These are phyloP conservation scores for Sesbania bispinosa DNA, from an alignment of 306 rosid species.

Conservation along the genomic window DNA sequence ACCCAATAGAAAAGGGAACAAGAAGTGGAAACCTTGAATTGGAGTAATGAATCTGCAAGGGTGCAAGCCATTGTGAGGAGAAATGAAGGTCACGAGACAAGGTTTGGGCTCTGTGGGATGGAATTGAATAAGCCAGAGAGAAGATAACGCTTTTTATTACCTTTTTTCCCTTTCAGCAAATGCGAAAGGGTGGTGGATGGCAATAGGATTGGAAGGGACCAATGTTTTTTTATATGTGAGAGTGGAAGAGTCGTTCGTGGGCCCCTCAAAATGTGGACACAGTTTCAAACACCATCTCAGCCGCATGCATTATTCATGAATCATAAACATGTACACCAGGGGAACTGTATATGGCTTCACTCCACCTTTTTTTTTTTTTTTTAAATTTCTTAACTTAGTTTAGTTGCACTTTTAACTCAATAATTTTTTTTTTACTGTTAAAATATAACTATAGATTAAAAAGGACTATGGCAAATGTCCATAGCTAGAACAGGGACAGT, in stretches of 20 bases:
- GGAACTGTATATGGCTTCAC: too few relatives aligned
- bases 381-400: too few relatives aligned
- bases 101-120: neutral
- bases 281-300: neutral
- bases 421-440: too few relatives aligned
- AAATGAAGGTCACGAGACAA: constrained; percentile 27
- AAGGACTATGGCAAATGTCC: too few relatives aligned
- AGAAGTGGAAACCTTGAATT: constrained; percentile 40
- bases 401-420: too few relatives aligned
- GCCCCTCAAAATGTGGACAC: constrained; percentile 30
- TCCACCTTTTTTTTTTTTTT: too few relatives aligned
- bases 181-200: neutral
- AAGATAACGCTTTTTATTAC: neutral
- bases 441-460: too few relatives aligned
- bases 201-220: neutral
- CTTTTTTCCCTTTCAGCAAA: neutral
- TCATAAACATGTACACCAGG: too few relatives aligned
- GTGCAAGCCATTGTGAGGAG: constrained; percentile 63
- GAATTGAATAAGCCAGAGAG: neutral
- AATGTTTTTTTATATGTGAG: neutral
- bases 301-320: too few relatives aligned
- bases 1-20: neutral
- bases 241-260: neutral
- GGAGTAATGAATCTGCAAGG: constrained; percentile 59
- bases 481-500: too few relatives aligned